These are phyloP conservation scores for Picochlorum sp. DNA, from an alignment of 139 green algal genomes.

Conservation along the genomic window DNA sequence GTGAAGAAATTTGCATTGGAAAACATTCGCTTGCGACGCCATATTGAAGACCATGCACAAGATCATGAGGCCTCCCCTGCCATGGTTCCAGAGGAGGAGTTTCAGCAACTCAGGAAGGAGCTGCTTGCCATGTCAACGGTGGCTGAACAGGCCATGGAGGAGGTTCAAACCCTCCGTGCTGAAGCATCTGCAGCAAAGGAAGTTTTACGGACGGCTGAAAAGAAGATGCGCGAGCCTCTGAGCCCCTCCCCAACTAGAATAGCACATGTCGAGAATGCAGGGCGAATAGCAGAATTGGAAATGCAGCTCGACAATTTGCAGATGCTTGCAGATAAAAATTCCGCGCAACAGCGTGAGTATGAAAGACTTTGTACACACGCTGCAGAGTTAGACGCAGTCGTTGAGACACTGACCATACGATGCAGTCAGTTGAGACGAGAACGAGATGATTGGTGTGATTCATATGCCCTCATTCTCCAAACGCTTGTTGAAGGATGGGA, in stretches of 20 bases:
- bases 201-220: constrained; percentile 13
- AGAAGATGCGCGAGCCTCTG: constrained; percentile 9
- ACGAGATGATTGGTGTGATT: background rate
- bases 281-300: no score
- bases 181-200: constrained; percentile 27
- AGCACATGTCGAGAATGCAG: no score
- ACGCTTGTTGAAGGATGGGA: background rate
- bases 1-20: constrained; percentile 46
- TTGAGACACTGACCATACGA: no score
- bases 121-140: constrained; percentile 8
- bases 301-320: no score
- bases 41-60: background rate
- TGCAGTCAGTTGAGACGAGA: no score
- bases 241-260: no score
- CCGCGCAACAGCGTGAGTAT: no score
- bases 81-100: constrained; percentile 13
- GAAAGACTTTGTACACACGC: no score
- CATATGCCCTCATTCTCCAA: background rate
- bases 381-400: no score
- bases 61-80: no score
- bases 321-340: no score
- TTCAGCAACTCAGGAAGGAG: constrained; percentile 13
- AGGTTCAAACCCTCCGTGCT: constrained; percentile 20
- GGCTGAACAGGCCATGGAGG: constrained; percentile 7
- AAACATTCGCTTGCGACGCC: constrained; percentile 25